Base-by-base conservation (phyloP, 352 stramenopile species). In the Phytophthora lateralis region DNA sequence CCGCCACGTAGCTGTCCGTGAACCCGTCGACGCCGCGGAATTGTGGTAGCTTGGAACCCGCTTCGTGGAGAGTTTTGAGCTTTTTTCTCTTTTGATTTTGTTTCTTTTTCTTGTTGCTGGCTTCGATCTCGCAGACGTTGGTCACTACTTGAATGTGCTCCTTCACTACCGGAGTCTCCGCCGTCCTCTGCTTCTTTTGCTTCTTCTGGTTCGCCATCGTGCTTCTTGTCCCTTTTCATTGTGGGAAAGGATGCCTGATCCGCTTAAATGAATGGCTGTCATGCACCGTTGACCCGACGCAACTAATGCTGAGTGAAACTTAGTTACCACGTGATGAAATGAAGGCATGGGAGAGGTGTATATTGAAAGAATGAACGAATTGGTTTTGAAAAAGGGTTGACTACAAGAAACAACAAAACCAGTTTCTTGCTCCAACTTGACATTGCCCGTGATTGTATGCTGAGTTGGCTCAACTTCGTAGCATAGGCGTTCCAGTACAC, bases 1-100 rank as follows among this genome's bases (percentile, higher is more conserved):
- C 82, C 29, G 39, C 80, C 69, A 98, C 75, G 70, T 98, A 98
- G 70, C 90, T 98, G 76, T 98, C 94, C 0, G 90, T 98, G 68
- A 97, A 98, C 32, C 85, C 89, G 3, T 58, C 80, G 41, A 97
- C 77, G 15, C 82, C 82, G 42, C 82, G 80, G 57, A 85, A 88
- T 2, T 75, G 87, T n/a, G 81, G 75, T 27, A 70, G 46, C 52
- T 86, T 89, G 34, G 75, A 84, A 44, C 71, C 66, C 4, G 55
- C 37, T 37, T 37, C 30, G 30, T 37, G 30, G 30, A 15, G 4
- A 4, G 30, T 37, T 9, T 37, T 15, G 9, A 37, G 30, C 30
- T 37, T 37, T 34, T 37, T 37, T 15, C 30, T 37, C 30, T 37
- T 37, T 15, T 37, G 30, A 4, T 37, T 37, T 15, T 37, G 8